These are phyloP conservation scores for Podospora pseudopauciseta DNA, from an alignment of 495 filamentous ascomycete genomes.

Conservation along the genomic window DNA sequence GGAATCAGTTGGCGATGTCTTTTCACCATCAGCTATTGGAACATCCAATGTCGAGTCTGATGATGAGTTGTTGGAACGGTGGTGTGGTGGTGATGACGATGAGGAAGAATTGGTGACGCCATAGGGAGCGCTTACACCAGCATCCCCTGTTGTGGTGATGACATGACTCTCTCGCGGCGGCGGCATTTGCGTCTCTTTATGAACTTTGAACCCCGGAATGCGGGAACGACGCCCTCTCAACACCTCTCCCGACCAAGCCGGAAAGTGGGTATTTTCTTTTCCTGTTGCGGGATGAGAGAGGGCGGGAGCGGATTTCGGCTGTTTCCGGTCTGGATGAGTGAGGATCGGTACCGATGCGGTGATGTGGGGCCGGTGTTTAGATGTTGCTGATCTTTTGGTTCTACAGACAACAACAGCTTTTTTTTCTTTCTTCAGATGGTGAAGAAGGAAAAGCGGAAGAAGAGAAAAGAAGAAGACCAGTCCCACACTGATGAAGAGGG, in stretches of 20 bases:
- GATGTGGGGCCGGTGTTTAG: background rate
- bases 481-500: background rate
- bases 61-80: background rate
- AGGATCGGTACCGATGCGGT: background rate
- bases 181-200: background rate
- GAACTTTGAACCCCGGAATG: background rate
- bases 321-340: background rate
- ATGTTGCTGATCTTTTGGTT: background rate
- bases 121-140: conserved; percentile 4
- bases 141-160: conserved; percentile 6
- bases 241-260: background rate
- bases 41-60: conserved; percentile 1
- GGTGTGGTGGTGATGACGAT: conserved; percentile 2
- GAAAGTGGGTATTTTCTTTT: background rate
- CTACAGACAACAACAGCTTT: background rate
- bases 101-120: conserved; percentile 10
- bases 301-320: background rate
- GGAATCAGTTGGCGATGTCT: background rate
- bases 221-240: background rate
- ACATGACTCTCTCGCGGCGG: background rate
- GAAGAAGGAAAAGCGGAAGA: background rate
- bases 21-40: background rate
- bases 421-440: background rate
- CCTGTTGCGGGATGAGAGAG: background rate
- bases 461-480: background rate